Conservation (phyloP, 2,329 filamentous ascomycete genomes). For the Pseudogymnoascus sp. region DNA sequence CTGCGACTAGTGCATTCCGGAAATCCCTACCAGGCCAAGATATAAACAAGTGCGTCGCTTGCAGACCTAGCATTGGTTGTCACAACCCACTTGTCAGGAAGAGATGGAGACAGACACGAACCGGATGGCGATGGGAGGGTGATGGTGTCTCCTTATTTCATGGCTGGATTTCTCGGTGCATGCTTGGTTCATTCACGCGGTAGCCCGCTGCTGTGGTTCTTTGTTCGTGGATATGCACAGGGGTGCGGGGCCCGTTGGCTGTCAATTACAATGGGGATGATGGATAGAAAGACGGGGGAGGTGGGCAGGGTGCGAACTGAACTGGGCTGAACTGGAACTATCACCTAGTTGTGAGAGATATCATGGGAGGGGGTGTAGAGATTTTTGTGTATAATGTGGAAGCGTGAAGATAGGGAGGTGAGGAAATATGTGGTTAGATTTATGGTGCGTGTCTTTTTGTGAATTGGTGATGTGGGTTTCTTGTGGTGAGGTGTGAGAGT, state of each 20-base stretch:
- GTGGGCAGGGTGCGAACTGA: too few species aligned
- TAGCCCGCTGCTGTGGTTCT: background rate
- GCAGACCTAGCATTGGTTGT: background rate
- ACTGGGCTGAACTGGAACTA: too few species aligned
- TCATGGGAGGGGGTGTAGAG: background rate
- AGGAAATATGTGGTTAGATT: background rate
- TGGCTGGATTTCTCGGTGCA: background rate
- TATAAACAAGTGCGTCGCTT: background rate
- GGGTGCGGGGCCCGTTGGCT: too few species aligned
- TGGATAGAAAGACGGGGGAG: background rate
- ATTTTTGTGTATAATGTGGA: background rate
- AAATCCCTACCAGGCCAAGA: background rate
- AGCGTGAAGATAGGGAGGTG: background rate
- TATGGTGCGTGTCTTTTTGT: background rate
- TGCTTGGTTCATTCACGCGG: background rate
- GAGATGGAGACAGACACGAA: background rate
- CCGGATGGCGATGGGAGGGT: background rate
- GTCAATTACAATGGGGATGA: background rate
- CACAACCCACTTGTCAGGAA: background rate
- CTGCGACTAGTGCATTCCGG: background rate
- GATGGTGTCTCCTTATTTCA: background rate
- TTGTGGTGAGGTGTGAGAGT: background rate
- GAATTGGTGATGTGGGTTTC: background rate
- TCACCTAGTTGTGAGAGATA: background rate
- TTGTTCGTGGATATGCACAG: background rate